Base-by-base conservation (phyloP, 2,329 filamentous ascomycete species). In the Diplodia intermedia region DNA sequence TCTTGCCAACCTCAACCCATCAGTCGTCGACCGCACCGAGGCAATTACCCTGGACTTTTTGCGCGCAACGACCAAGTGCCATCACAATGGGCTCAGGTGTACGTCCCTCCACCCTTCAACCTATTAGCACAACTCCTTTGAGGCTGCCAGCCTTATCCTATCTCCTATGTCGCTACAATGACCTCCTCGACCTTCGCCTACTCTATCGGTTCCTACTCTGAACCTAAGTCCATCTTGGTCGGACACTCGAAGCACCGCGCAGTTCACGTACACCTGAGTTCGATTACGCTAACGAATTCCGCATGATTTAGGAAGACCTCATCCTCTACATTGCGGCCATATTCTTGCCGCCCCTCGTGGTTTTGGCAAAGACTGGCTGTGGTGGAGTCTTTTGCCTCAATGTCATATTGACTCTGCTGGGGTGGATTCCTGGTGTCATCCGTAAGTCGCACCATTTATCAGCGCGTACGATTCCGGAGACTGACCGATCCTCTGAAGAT, bases 361-460 rank as follows among this genome's bases (percentile, higher is more conserved):
- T 66, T 7, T 20, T 66, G 9, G 55, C 55, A 8, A 66, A 60
- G 54, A 43, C 43, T 3, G 65, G 65, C 54, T 66, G 65, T 14
- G 65, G 65, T 26, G 53, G 54, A 43, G 52, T 26, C 23, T 52
- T 66, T 53, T 66, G 65, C 29, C 54, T 66, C 4, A 66, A 60
- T 26, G 40, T 66, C 29, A 5, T 66, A 2, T 29, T 66, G 29
- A 66, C 65, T 4, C 40, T 66, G 6, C 43, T 66, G 12, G 65
- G 65, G 2, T 66, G 65, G 65, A 66, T 66, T 47, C 65, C 65
- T 3, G 65, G 65, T 7, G 55, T 66, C 15, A n/a, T 66, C 14
- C 65, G 65, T 66, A 26, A 57, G 65, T 56, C 1, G 6, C 15
- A 8, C 31, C 29, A 29, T 12, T 9, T 9, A 12, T 36, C 3